These are phyloP conservation scores for Saccharum spontaneum DNA, from an alignment of 176 grass and related monocot species.

Conservation along the genomic window DNA sequence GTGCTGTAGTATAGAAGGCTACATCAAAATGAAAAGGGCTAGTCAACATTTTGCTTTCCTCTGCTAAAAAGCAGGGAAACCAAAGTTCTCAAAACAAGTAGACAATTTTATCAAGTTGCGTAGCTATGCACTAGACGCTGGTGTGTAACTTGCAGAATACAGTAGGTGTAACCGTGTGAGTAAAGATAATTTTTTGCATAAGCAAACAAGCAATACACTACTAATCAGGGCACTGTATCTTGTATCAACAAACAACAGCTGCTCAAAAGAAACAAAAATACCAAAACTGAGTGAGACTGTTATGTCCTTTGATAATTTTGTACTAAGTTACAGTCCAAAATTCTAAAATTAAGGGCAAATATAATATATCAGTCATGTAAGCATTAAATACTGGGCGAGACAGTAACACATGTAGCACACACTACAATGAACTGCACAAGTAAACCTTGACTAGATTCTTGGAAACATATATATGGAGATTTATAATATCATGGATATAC, in stretches of 20 bases:
- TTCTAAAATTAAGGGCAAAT: not conserved
- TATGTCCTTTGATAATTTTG: not conserved
- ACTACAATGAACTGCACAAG: constrained; percentile 15
- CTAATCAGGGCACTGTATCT: not conserved
- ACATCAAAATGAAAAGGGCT: not conserved
- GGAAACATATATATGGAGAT: not conserved
- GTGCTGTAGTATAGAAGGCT: not conserved
- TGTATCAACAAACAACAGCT: not conserved
- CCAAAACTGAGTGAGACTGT: not conserved
- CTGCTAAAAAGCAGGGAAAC: not conserved
- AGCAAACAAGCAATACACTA: not conserved
- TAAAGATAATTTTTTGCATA: constrained; percentile 22
- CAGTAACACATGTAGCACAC: not conserved
- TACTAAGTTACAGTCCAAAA: not conserved
- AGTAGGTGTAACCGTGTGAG: not conserved
- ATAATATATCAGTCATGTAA: not conserved
- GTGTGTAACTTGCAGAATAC: not conserved
- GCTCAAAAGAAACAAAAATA: not conserved
- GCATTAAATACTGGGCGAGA: not conserved
- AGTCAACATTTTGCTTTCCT: not conserved
- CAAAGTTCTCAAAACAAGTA: not conserved
- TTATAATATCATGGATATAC: not conserved
- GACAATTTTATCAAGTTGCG: not conserved
- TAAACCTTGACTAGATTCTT: not conserved
- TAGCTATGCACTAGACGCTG: not conserved